Evolutionary conservation across 768 basidiomycete genomes (phyloP).

Genomic region (Sutorius australiensis): DNA sequence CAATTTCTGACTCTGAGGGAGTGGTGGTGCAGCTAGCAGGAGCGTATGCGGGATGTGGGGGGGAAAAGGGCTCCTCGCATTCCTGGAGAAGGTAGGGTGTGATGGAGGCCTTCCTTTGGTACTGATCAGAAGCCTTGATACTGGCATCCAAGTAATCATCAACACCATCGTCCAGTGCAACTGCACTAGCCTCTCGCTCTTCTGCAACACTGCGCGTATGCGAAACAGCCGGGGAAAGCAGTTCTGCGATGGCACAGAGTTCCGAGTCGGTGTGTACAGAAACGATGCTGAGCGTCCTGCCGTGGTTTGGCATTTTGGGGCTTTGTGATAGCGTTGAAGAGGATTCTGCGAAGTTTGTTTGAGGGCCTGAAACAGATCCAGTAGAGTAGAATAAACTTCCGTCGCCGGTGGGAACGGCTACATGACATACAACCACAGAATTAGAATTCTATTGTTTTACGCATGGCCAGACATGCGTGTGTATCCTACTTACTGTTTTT

Average conservation of each 20-base stretch:
- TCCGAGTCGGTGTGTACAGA: constrained; percentile 49
- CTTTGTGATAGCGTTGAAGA: constrained; percentile 22
- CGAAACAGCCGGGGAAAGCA: constrained; percentile 37
- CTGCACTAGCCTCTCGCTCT: constrained; percentile 22
- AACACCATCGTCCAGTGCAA: constrained; percentile 25
- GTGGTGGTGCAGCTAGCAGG: constrained; percentile 9
- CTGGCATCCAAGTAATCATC: constrained; percentile 30
- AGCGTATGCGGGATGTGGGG: constrained; percentile 17
- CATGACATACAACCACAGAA: constrained; percentile 12
- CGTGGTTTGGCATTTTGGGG: constrained; percentile 25
- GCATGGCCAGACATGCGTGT: constrained; percentile 14
- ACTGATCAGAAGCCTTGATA: constrained; percentile 12
- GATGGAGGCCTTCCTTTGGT: constrained; percentile 5
- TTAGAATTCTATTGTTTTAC: constrained; percentile 26
- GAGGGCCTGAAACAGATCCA: constrained; percentile 10
- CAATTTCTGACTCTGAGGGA: constrained; percentile 36
- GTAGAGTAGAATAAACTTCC: constrained; percentile 9
- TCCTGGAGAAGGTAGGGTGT: constrained; percentile 29
- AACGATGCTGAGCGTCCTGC: constrained; percentile 39
- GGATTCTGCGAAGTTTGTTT: constrained; percentile 20
- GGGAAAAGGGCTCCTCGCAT: constrained; percentile 30
- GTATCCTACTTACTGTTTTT: constrained; percentile 29
- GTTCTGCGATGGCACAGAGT: constrained; percentile 47
- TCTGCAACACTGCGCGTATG: constrained; percentile 21
- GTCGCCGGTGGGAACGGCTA: constrained; percentile 22